These are phyloP conservation scores for Ascocoryne sarcoides DNA, from an alignment of 2,329 filamentous ascomycete genomes.

Conservation along the genomic window DNA sequence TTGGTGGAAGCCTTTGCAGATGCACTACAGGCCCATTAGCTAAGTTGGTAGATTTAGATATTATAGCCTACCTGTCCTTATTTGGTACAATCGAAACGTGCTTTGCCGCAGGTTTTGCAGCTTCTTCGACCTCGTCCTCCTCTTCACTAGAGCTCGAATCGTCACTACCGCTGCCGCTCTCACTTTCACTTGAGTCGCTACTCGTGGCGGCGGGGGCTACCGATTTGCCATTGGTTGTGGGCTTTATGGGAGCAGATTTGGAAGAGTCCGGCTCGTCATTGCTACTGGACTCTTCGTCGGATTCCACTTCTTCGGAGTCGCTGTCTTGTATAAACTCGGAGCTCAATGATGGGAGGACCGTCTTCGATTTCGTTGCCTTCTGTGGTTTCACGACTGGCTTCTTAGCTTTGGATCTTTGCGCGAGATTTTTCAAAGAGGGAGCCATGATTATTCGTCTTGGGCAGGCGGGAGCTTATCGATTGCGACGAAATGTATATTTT, in stretches of 20 bases:
- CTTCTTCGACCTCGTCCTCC: constrained; percentile 28
- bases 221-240: constrained; percentile 18
- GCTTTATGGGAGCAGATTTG: constrained; percentile 5
- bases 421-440: constrained; percentile 14
- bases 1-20: background rate
- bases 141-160: constrained; percentile 30
- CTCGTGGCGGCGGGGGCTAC: constrained; percentile 9
- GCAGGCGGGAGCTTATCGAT: background rate
- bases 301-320: constrained; percentile 18
- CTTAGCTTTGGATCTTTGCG: constrained; percentile 12
- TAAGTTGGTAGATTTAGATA: background rate
- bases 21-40: no score
- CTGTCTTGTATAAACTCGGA: constrained; percentile 24
- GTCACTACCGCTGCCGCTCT: constrained; percentile 21
- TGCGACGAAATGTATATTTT: background rate
- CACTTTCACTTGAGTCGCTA: constrained; percentile 22
- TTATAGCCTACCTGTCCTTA: background rate
- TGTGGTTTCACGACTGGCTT: constrained; percentile 2
- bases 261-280: constrained; percentile 16
- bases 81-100: background rate
- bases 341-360: no score
- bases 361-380: no score
- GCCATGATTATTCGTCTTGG: constrained; percentile 12
- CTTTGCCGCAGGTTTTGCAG: background rate
- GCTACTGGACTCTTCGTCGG: constrained; percentile 15